Evolutionary conservation across 257 asterid genomes (phyloP), one percentile per base, ranked within the genome.

Genomic region (Nicotiana undulata): DNA sequence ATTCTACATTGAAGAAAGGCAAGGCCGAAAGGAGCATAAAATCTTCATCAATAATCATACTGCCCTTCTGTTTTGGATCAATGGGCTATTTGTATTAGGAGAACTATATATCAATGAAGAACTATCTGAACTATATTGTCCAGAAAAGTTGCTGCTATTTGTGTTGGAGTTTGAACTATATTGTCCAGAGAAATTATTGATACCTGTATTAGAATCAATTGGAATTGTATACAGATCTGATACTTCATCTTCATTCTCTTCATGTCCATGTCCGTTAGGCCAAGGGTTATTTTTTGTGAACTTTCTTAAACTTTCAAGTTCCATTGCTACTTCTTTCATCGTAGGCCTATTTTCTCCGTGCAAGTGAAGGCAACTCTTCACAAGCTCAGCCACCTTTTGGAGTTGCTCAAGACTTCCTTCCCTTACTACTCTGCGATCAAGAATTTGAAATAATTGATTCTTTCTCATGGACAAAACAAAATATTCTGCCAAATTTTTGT

Each of bases 251-350:
- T 55, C 46, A 4, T n/a, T 80, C 18, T 20, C 81, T 85, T 84
- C 85, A n/a, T 86, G 70, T 1, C 86, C 89, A 15, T 75, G 78
- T 20, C 37, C 82, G 31, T 75, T 82, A 17, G 85, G 84, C 97
- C 94, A 90, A 0, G 91, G 90, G 24, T 74, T 74, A 82, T 91
- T 90, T 56, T 29, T 82, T 0, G 63, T 87, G 28, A 88, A 84
- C 89, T 84, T 94, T 83, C 93, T 90, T 22, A 89, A 81, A 5
- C 87, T 88, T 81, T 92, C 98, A 3, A 94, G 93, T 75, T 91
- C 97, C 81, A 86, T 92, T 0, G 87, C 89, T 77, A 92, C 95
- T 70, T 94, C 97, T 76, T 88, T 94, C 98, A 91, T 94, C 2
- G 90, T 91, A 5, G 98, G 97, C 63, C 97, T 86, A 15, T 92